phyloP scores from a whole-genome alignment of 768 basidiomycete species.

The Pulveroboletus sp. region DNA sequence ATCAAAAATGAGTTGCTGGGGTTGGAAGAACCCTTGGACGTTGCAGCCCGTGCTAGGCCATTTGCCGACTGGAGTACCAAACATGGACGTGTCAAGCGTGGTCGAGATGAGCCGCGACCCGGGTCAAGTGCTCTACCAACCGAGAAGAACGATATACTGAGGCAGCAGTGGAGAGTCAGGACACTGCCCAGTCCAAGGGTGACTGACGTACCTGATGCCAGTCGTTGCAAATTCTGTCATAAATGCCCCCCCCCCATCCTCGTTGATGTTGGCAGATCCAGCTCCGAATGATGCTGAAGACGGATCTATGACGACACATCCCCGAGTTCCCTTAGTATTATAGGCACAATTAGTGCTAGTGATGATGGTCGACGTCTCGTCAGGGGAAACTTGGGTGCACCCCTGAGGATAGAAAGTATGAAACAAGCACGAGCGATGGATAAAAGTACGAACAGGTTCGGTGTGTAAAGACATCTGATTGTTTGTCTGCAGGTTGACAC shows the following conservation, averaged over 20 bases:
- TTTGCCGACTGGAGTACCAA: slow-evolving; percentile 67
- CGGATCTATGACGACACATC: slow-evolving; percentile 60
- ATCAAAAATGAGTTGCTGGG: slow-evolving; percentile 67
- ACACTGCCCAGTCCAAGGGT: not conserved
- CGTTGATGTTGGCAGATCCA: slow-evolving; percentile 56
- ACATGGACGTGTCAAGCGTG: slow-evolving; percentile 44
- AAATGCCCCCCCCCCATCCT: slow-evolving; percentile 74
- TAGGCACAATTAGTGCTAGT: slow-evolving; percentile 58
- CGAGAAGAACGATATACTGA: slow-evolving; percentile 30
- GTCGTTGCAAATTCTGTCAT: slow-evolving; percentile 65
- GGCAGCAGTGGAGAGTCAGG: not conserved
- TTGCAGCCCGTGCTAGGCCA: slow-evolving; percentile 58
- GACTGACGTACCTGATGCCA: slow-evolving; percentile 54
- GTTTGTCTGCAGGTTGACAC: slow-evolving; percentile 59
- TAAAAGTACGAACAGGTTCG: slow-evolving; percentile 34
- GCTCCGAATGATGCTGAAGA: slow-evolving; percentile 56
- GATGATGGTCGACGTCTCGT: slow-evolving; percentile 48
- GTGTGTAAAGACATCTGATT: slow-evolving; percentile 80
- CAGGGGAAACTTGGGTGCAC: slow-evolving; percentile 47
- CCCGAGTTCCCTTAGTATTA: slow-evolving; percentile 51
- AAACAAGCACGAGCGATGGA: not conserved
- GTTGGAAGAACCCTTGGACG: slow-evolving; percentile 48
- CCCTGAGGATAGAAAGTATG: slow-evolving; percentile 30
- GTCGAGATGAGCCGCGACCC: not conserved
- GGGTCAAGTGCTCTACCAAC: slow-evolving; percentile 11